Base-by-base conservation (phyloP, 352 stramenopile genomes). In the Phytophthora agathidicida region DNA sequence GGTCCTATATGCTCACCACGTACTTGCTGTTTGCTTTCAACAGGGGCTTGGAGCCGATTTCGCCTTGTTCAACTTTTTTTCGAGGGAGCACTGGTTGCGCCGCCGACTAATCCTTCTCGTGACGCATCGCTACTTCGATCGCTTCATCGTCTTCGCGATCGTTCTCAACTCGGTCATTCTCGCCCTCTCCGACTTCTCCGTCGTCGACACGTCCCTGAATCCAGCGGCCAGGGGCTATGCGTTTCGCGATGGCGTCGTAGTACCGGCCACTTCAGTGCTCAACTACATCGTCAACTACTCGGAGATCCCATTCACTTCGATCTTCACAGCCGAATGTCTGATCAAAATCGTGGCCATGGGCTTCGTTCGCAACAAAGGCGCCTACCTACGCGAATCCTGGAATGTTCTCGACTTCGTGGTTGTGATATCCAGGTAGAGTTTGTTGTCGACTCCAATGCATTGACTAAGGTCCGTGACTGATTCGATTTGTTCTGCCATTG, bases 341-440 rank as follows among this genome's bases (percentile, higher is more conserved):
- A 52, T 98, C n/a, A 98, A 98, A 66, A 93, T 98, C 28, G 49
- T 97, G 5, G 87, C 88, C 0, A 78, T 96, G 61, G 92, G 92
- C 7, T 64, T 64, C 2, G 88, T 93, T 24, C 27, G 82, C 8
- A 62, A 68, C 5, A 64, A 84, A 37, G 78, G 88, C 5, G 73
- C 73, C 10, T 98, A 97, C 51, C 59, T 97, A 0, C 69, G 74
- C 1, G 88, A 98, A 49, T 67, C 75, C 2, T 98, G 91, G 92
- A 98, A 98, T 41, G 60, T 87, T 6, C 72, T 98, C 10, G 93
- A 98, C 55, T 98, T 98, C 56, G 56, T 96, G 2, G 89, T 98
- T 41, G 93, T 98, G 36, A 48, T 94, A n/a, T 84, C 86, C n/a
- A 92, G 78, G 78, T 96, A 64, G 45, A n/a, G 1, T 9, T 5